Conservation (phyloP, 306 rosid species). For the Sphenostylis stenocarpa region DNA sequence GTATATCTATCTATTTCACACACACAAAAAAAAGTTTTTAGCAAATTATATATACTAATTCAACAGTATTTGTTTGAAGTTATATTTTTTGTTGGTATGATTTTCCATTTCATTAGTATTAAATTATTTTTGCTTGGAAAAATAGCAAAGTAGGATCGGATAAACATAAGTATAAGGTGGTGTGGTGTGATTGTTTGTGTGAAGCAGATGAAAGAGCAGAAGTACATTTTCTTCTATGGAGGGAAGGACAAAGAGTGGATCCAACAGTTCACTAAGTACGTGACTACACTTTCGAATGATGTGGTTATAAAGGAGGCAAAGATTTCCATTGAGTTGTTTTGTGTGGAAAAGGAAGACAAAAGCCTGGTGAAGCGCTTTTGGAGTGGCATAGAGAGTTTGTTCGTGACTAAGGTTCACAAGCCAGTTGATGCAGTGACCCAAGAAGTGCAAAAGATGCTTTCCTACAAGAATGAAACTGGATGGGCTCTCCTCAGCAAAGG, state of each 20-base stretch:
- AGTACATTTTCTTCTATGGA: conserved; percentile 58
- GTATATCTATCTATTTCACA: not conserved
- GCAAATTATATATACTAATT: not conserved
- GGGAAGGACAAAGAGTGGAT: conserved; percentile 59
- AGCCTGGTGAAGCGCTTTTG: conserved; percentile 35
- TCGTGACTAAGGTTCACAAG: conserved; percentile 41
- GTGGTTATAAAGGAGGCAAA: conserved; percentile 42
- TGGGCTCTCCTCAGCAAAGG: conserved; percentile 70
- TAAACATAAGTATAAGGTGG: too few species aligned
- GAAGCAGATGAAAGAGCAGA: conserved; percentile 41
- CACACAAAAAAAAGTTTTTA: too few species aligned
- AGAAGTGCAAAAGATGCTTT: conserved; percentile 45
- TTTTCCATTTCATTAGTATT: not conserved
- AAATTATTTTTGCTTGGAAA: too few species aligned
- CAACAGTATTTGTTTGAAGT: not conserved
- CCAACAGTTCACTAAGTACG: conserved; percentile 51
- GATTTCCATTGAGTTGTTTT: conserved; percentile 42
- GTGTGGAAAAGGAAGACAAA: conserved; percentile 45
- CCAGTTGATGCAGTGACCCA: conserved; percentile 33
- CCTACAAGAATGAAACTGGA: conserved; percentile 67
- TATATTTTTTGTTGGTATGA: not conserved
- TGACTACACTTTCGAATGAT: not conserved
- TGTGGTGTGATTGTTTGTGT: not conserved
- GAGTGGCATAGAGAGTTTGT: conserved; percentile 53
- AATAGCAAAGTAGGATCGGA: not conserved